These are phyloP conservation scores for Lyophyllum semitale DNA, from an alignment of 768 basidiomycete species.

Conservation along the genomic window DNA sequence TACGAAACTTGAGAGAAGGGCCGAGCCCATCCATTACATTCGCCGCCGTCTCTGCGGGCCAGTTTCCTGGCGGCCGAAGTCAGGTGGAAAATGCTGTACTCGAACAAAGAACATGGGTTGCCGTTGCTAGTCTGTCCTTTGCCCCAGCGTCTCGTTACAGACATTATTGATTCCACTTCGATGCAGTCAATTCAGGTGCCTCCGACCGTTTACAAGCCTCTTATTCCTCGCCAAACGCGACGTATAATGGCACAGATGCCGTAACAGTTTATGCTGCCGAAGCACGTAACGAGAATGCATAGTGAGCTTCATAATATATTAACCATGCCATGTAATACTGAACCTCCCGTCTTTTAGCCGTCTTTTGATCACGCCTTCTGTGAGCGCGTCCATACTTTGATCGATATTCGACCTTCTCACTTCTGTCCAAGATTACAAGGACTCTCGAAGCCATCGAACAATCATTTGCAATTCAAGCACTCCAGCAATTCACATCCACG, in stretches of 20 bases:
- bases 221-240: constrained; percentile 35
- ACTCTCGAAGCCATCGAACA: too few relatives aligned
- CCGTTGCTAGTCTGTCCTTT: constrained; percentile 44
- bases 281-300: constrained; percentile 64
- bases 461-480: constrained; percentile 29
- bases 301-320: constrained; percentile 36
- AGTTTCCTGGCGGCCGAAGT: constrained; percentile 41
- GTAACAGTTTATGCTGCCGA: constrained; percentile 49
- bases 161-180: not conserved
- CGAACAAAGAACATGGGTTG: constrained; percentile 53
- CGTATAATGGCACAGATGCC: constrained; percentile 50
- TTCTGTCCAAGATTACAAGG: constrained; percentile 18
- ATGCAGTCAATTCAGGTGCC: constrained; percentile 42
- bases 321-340: not conserved
- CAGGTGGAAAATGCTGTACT: constrained; percentile 46
- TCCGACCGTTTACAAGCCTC: constrained; percentile 36
- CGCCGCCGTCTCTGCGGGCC: constrained; percentile 34
- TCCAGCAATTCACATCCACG: constrained; percentile 17
- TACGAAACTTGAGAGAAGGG: constrained; percentile 29
- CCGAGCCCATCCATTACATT: constrained; percentile 40
- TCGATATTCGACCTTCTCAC: not conserved
- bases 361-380: constrained; percentile 32
- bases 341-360: constrained; percentile 21
- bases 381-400: constrained; percentile 14
- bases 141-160: not conserved